These are phyloP conservation scores for Lactifluus subvellereus DNA, from an alignment of 768 basidiomycete species.

Conservation along the genomic window DNA sequence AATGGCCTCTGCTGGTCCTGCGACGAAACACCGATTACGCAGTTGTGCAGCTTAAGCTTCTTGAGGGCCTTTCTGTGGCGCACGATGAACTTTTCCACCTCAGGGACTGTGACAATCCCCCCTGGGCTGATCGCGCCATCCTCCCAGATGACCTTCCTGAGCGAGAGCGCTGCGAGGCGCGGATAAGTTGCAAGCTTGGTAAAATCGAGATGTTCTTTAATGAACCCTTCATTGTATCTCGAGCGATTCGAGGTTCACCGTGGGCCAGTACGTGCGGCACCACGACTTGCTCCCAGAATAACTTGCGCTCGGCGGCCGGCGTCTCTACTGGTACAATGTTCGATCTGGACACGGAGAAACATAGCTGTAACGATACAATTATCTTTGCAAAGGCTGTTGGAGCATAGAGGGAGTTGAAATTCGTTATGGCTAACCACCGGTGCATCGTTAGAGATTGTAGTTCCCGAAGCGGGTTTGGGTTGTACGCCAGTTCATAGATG, in stretches of 20 bases:
- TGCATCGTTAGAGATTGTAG: neutral
- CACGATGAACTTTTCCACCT: neutral
- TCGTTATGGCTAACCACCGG: accelerated
- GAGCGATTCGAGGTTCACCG: neutral
- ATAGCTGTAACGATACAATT: neutral
- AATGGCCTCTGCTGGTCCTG: neutral
- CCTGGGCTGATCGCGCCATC: neutral
- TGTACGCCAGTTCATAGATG: neutral
- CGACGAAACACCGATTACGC: neutral
- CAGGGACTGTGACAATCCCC: neutral
- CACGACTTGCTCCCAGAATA: neutral
- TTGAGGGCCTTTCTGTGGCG: neutral
- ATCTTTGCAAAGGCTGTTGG: neutral
- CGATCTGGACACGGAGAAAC: neutral
- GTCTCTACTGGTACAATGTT: too few relatives aligned
- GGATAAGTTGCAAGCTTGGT: neutral
- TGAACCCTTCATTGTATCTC: too few relatives aligned
- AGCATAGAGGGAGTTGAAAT: neutral
- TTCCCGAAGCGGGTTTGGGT: neutral
- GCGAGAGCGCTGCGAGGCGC: neutral
- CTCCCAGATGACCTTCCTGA: neutral
- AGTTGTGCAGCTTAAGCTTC: neutral
- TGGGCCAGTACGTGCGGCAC: neutral
- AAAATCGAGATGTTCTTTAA: too few relatives aligned
- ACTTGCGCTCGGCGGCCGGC: too few relatives aligned